Evolutionary conservation across 805 yeast species (phyloP).

Genomic region (Tetrapisispora iriomotensis): DNA sequence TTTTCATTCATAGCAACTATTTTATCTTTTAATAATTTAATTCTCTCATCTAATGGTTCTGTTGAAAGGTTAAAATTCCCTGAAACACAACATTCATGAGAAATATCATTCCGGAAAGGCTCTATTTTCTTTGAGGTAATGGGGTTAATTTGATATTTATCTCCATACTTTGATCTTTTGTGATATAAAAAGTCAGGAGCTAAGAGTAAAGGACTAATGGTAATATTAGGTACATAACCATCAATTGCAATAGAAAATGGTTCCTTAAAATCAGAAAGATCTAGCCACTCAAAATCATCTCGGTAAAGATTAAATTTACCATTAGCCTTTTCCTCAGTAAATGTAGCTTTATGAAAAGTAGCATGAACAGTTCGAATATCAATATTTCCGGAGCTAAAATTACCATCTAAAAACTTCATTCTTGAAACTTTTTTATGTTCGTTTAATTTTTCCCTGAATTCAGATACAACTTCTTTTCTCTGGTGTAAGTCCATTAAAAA

Average conservation of each 20-base stretch:
- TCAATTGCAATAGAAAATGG: constrained; percentile 36
- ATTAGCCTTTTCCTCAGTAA: constrained; percentile 11
- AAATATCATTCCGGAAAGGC: constrained; percentile 44
- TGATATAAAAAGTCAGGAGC: constrained; percentile 63
- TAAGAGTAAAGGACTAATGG: constrained; percentile 50
- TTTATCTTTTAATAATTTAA: constrained; percentile 29
- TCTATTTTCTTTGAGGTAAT: constrained; percentile 26
- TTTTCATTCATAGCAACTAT: constrained; percentile 18
- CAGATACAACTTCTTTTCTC: constrained; percentile 38
- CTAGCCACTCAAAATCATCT: constrained; percentile 52
- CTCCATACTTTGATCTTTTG: constrained; percentile 48
- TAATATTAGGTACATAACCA: constrained; percentile 34
- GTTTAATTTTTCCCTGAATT: constrained; percentile 38
- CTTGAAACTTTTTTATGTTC: constrained; percentile 39
- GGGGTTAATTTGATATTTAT: constrained; percentile 32
- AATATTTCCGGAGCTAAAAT: constrained; percentile 42
- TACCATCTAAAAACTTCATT: constrained; percentile 59
- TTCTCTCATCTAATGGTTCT: constrained; percentile 13
- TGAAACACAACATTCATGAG: constrained; percentile 53
- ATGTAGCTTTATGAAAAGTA: constrained; percentile 29
- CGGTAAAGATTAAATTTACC: constrained; percentile 36
- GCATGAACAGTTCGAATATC: constrained; percentile 54
- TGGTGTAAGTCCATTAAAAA: constrained; percentile 63
- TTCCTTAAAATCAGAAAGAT: constrained; percentile 51
- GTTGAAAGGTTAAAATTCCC: constrained; percentile 15